Percentiles rank a stretch among this genome's conserved stretches.
Evolutionary conservation across 352 stramenopile genomes (phyloP).

Genomic region (Pythium apleroticum): DNA sequence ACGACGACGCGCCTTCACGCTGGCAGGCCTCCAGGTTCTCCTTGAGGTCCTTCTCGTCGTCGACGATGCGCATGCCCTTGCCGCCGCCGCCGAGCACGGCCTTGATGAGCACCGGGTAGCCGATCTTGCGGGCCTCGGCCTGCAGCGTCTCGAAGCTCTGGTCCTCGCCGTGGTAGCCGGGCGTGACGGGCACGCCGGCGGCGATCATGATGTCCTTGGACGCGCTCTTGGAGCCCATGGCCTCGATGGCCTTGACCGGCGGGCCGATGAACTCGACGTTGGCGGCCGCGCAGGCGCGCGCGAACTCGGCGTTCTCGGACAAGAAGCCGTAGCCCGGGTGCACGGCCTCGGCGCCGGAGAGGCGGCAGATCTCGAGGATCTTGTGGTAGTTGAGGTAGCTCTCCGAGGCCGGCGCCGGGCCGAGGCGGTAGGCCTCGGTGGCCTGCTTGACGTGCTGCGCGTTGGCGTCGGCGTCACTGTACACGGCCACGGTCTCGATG

Average conservation of each 20-base stretch:
- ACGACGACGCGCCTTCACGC: conserved; percentile 85
- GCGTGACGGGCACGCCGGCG: conserved; percentile 84
- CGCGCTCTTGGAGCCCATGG: conserved; percentile 92
- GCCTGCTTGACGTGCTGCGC: conserved; percentile 76
- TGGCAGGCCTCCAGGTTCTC: conserved; percentile 84
- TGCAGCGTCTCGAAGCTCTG: conserved; percentile 79
- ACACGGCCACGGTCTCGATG: conserved; percentile 91
- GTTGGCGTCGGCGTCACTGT: conserved; percentile 85
- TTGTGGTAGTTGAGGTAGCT: conserved; percentile 80
- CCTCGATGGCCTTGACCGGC: conserved; percentile 79
- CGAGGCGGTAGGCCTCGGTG: conserved; percentile 69
- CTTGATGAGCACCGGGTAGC: conserved; percentile 94
- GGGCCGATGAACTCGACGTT: conserved; percentile 92
- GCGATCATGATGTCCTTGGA: conserved; percentile 92
- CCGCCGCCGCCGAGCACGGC: conserved; percentile 88
- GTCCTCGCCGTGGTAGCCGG: conserved; percentile 90
- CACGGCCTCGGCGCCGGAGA: conserved; percentile 73
- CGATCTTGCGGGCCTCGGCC: conserved; percentile 81
- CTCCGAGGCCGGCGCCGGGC: conserved; percentile 62
- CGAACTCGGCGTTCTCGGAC: conserved; percentile 87
- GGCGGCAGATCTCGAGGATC: conserved; percentile 69
- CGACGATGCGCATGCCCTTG: conserved; percentile 92
- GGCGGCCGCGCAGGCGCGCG: conserved; percentile 58
- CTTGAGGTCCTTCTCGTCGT: conserved; percentile 77
- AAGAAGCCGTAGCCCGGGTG: conserved; percentile 92